Evolutionary conservation across 192 early-diverging fungal genomes (phyloP).

Genomic region (Rhizoclosmatium globosum): DNA sequence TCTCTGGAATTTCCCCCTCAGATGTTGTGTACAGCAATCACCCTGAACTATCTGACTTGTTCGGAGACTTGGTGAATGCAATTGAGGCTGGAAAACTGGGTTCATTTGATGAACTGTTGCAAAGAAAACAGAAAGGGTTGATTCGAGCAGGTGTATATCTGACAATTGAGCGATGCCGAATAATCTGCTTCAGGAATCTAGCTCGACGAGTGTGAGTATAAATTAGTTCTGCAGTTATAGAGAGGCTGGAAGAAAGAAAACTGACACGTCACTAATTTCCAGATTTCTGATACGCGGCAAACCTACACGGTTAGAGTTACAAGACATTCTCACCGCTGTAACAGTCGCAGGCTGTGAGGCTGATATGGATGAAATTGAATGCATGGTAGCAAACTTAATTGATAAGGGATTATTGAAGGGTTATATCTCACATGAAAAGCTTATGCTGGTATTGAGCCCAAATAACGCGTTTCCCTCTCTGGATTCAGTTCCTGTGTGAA

Average conservation of each 20-base stretch:
- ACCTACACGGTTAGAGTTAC: constrained; percentile 67
- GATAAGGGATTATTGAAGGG: constrained; percentile 55
- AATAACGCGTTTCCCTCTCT: constrained; percentile 33
- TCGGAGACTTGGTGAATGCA: constrained; percentile 70
- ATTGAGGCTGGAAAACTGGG: constrained; percentile 77
- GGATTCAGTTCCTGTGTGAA: constrained; percentile 18
- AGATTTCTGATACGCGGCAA: constrained; percentile 62
- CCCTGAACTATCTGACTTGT: constrained; percentile 66
- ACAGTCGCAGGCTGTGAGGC: constrained; percentile 58
- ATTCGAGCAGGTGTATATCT: constrained; percentile 78
- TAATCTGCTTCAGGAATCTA: constrained; percentile 76
- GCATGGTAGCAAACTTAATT: constrained; percentile 90
- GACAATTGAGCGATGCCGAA: constrained; percentile 79
- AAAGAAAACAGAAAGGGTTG: constrained; percentile 62
- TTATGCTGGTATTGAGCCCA: constrained; percentile 33
- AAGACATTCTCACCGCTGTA: constrained; percentile 72
- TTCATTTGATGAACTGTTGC: constrained; percentile 75
- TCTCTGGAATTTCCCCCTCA: constrained; percentile 75
- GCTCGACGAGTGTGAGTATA: constrained; percentile 76
- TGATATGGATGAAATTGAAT: constrained; percentile 80
- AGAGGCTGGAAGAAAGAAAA: background rate
- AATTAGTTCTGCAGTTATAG: constrained; percentile 13
- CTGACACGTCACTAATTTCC: background rate
- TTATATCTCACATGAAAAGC: constrained; percentile 37
- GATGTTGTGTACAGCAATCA: constrained; percentile 66